These are phyloP conservation scores for Barnettozyma siamensis DNA, from an alignment of 805 yeast genomes.

Conservation along the genomic window DNA sequence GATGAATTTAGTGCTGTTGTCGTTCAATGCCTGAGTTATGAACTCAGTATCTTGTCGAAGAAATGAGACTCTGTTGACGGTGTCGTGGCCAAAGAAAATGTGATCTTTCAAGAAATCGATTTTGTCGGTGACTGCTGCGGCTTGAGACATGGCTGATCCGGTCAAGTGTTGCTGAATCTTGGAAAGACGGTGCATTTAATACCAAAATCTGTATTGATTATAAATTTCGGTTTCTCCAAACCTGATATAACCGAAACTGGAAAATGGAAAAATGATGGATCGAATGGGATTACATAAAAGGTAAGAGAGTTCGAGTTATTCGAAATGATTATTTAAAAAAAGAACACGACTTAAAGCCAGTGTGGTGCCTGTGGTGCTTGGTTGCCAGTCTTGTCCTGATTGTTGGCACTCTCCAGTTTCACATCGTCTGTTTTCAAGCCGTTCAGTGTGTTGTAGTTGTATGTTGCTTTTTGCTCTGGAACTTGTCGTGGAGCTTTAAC, in stretches of 20 bases:
- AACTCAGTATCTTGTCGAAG: conserved; percentile 47
- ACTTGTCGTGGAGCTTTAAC: background rate
- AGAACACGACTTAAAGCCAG: background rate
- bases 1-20: conserved; percentile 37
- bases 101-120: conserved; percentile 5
- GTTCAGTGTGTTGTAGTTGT: too few relatives aligned
- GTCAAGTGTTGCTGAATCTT: conserved; percentile 4
- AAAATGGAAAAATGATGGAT: too few relatives aligned
- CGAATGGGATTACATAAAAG: too few relatives aligned
- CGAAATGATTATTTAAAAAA: too few relatives aligned
- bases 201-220: background rate
- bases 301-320: too few relatives aligned
- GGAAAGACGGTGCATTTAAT: background rate
- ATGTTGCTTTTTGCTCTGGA: background rate
- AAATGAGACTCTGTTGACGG: conserved; percentile 53
- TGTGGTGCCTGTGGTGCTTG: background rate
- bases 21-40: conserved; percentile 34
- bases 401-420: too few relatives aligned
- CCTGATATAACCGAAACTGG: too few relatives aligned
- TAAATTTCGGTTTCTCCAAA: background rate
- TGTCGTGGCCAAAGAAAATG: conserved; percentile 42
- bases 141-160: background rate
- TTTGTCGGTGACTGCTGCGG: background rate
- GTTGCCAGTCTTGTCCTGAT: too few relatives aligned
- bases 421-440: background rate